phyloP scores from a whole-genome alignment of 768 basidiomycete genomes.

The Hydnum rufescens region DNA sequence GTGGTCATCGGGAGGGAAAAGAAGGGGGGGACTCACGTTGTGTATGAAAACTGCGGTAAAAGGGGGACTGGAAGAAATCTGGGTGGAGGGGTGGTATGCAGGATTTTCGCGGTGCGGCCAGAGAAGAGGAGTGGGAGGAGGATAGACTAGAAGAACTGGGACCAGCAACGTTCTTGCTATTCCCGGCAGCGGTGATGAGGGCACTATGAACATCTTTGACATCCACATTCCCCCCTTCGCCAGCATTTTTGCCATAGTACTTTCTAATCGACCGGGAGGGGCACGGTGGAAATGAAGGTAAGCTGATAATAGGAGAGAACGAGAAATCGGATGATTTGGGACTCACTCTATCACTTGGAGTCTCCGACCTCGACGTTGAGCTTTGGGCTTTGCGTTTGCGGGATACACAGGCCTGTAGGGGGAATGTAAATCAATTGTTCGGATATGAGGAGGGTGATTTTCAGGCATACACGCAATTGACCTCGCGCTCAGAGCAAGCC shows the following conservation, averaged over 20 bases:
- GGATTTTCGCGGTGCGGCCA: not conserved
- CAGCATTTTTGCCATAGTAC: not conserved
- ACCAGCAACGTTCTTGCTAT: not conserved
- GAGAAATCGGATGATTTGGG: not conserved
- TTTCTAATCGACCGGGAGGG: not conserved
- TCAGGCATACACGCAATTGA: conserved; percentile 76
- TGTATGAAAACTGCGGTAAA: conserved; percentile 66
- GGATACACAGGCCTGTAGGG: not conserved
- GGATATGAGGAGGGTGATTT: not conserved
- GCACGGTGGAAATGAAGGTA: not conserved
- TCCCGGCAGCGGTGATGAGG: not conserved
- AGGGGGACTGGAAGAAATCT: conserved; percentile 68
- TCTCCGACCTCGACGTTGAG: not conserved
- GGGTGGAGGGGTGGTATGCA: conserved; percentile 43
- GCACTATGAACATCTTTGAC: not conserved
- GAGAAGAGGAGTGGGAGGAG: not conserved
- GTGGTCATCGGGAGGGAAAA: not conserved
- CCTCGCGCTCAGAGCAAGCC: conserved; percentile 73
- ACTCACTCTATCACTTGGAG: not conserved
- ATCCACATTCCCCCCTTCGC: not conserved
- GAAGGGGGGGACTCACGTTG: conserved; percentile 38
- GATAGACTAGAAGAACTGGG: too few species aligned
- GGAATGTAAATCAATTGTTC: not conserved
- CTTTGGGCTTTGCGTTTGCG: not conserved
- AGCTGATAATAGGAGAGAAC: not conserved